Conservation (phyloP, 2,329 filamentous ascomycete genomes). For the Parastagonospora nodorum region DNA sequence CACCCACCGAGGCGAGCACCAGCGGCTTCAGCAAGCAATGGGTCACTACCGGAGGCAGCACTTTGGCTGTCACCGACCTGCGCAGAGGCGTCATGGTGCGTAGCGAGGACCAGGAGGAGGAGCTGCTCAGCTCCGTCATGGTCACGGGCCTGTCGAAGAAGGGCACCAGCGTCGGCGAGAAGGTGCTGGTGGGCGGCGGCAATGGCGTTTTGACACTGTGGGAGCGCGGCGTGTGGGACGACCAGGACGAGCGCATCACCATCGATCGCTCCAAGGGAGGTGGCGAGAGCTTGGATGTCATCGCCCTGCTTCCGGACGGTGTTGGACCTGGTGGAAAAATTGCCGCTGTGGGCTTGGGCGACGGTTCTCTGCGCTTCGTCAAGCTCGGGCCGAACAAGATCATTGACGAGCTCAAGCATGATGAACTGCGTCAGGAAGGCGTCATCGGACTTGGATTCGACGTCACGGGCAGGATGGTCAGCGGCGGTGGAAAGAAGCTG, state of each 20-base stretch:
- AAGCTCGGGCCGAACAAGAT: slow-evolving; percentile 76
- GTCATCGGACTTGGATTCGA: slow-evolving; percentile 85
- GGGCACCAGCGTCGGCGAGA: slow-evolving; percentile 71
- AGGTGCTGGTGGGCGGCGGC: slow-evolving; percentile 76
- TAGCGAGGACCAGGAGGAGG: slow-evolving; percentile 94
- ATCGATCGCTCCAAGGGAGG: slow-evolving; percentile 67
- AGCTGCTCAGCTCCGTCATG: slow-evolving; percentile 80
- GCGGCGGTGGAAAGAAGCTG: slow-evolving; percentile 80
- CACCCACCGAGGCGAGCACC: slow-evolving; percentile 78
- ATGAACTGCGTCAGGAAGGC: slow-evolving; percentile 74
- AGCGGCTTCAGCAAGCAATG: slow-evolving; percentile 93
- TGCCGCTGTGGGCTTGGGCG: slow-evolving; percentile 79
- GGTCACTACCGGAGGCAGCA: slow-evolving; percentile 90
- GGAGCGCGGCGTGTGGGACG: slow-evolving; percentile 94
- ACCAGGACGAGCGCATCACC: slow-evolving; percentile 87
- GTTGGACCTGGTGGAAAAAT: slow-evolving; percentile 71
- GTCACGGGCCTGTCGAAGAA: slow-evolving; percentile 76
- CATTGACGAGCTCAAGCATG: slow-evolving; percentile 70
- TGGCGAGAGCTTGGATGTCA: slow-evolving; percentile 80
- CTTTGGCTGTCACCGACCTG: slow-evolving; percentile 86
- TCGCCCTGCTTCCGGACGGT: slow-evolving; percentile 72
- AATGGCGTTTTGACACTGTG: slow-evolving; percentile 87
- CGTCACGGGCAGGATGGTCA: slow-evolving; percentile 83
- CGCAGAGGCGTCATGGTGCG: slow-evolving; percentile 83
- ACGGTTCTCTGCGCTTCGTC: slow-evolving; percentile 78